Conservation (phyloP, 106 monocot genomes). For the Apostasia ramifera region DNA sequence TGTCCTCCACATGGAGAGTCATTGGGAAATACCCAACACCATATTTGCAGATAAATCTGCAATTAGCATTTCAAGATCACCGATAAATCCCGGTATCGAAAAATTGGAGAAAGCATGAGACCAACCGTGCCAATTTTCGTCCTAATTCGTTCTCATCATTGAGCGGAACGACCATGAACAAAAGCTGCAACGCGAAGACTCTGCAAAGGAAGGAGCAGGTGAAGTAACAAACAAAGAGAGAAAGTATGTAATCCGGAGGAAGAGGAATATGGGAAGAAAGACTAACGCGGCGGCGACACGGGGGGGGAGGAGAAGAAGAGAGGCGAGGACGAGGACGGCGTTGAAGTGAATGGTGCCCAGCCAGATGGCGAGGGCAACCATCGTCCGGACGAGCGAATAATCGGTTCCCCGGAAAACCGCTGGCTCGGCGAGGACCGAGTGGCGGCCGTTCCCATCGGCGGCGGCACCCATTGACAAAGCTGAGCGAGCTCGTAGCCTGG, state of each 20-base stretch:
- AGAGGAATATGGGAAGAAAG: neutral
- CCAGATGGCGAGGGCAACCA: conserved; percentile 45
- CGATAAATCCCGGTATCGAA: neutral
- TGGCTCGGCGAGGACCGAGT: neutral
- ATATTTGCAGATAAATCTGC: conserved; percentile 70
- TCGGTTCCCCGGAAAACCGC: conserved; percentile 26
- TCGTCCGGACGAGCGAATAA: conserved; percentile 24
- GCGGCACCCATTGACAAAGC: too few relatives aligned
- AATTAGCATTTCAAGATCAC: neutral
- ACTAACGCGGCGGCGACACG: conserved; percentile 35
- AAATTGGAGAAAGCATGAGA: neutral
- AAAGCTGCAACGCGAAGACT: conserved; percentile 44
- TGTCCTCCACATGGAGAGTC: conserved; percentile 77
- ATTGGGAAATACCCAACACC: conserved; percentile 74
- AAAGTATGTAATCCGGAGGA: neutral
- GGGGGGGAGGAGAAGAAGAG: conserved; percentile 45
- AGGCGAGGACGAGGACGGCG: conserved; percentile 24
- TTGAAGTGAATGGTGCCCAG: conserved; percentile 61
- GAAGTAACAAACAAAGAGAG: neutral
- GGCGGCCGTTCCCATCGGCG: neutral
- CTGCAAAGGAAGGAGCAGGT: conserved; percentile 18
- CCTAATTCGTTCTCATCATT: conserved; percentile 52
- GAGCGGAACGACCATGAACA: conserved; percentile 55
- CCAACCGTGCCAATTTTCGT: conserved; percentile 40
- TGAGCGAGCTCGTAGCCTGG: too few relatives aligned